Base-by-base conservation (phyloP, 139 green algal genomes). In the Picochlorum sp. region DNA sequence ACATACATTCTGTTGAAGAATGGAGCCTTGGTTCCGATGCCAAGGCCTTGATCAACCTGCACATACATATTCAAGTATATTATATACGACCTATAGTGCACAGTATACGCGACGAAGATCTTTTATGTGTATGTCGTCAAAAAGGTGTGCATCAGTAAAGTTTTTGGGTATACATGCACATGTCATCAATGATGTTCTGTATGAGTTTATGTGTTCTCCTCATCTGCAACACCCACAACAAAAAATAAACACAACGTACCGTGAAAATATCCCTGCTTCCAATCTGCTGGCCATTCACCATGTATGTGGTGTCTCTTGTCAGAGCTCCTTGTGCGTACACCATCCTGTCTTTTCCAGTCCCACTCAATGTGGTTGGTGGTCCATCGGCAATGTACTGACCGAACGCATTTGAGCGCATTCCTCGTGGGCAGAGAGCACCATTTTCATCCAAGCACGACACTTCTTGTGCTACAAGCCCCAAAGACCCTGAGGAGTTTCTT, bases 311-410 rank as follows among this genome's bases (percentile, higher is more conserved):
- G 78, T 96, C 89, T 26, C 89, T 74, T 2, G 74, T 85, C 7
- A 91, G 21, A 28, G 69, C 77, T 41, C 54, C 84, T 73, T 93
- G 86, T 34, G 84, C 67, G 30, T 78, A 86, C 13, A 71, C 49
- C 41, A 87, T 34, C 50, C 72, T 67, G 74, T 98, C 92, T 8
- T 60, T 70, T 38, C 90, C 92, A 6, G 63, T 90, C 65, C 69
- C 83, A 20, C 71, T 82, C 31, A 95, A 81, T 6, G 84, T 95
- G 45, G 91, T 97, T 47, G 86, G 84, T 4, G 92, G 92, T 16
- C 91, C 91, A 66, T 91, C 86, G 0, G 71, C 66, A 16, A 78
- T 77, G 23, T 76, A 56, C 58, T 68, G 52, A 5, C 77, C 77
- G 14, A 68, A 72, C 11, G 67, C 49, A 49, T 47, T 56, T 23